Percentiles rank a stretch among this genome's conserved stretches.
Conservation (phyloP, 148 eudicot species). For the Camellia sinensis region DNA sequence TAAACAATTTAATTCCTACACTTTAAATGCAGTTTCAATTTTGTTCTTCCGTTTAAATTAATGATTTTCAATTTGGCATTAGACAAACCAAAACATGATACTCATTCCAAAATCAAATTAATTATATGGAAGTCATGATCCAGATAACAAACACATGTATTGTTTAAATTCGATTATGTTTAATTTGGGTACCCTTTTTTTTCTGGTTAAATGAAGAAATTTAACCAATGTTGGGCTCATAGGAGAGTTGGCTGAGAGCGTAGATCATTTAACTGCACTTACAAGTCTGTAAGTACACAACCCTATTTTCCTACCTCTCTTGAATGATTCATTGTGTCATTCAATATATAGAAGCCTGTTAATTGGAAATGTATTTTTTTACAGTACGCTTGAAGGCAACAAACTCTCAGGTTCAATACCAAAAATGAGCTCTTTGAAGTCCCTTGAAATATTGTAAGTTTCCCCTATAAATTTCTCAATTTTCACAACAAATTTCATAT, state of each 20-base stretch:
- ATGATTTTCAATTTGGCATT: too few relatives aligned
- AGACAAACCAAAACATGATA: too few relatives aligned
- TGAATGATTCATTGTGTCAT: too few relatives aligned
- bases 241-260: slow-evolving; percentile 49
- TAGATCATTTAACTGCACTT: slow-evolving; percentile 46
- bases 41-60: too few relatives aligned
- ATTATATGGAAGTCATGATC: not conserved
- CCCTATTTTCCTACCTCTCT: not conserved
- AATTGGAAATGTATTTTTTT: not conserved
- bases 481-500: not conserved
- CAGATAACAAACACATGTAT: not conserved
- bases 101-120: not conserved
- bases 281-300: slow-evolving; percentile 44
- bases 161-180: not conserved
- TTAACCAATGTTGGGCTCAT: slow-evolving; percentile 51
- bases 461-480: not conserved
- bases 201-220: slow-evolving; percentile 41
- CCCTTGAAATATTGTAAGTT: slow-evolving; percentile 62
- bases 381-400: slow-evolving; percentile 67
- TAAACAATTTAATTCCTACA: too few relatives aligned
- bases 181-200: not conserved
- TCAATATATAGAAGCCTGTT: not conserved
- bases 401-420: slow-evolving; percentile 67
- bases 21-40: too few relatives aligned
- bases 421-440: slow-evolving; percentile 50